Percentiles rank a stretch among this genome's conserved stretches.
phyloP scores from a whole-genome alignment of 768 basidiomycete species.

The Hysterangium stoloniferum region DNA sequence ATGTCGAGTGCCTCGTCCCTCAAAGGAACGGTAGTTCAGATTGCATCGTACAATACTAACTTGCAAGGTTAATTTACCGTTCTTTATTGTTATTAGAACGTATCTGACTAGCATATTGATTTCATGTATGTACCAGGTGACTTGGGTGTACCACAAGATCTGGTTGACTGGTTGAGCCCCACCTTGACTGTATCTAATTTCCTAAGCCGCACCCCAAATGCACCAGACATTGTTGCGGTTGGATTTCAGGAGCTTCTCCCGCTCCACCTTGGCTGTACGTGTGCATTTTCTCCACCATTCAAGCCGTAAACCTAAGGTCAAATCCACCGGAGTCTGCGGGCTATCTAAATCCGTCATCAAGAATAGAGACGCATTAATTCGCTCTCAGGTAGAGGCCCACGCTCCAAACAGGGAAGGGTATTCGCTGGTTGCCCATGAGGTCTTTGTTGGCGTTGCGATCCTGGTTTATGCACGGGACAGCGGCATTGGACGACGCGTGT shows the following conservation, averaged over 20 bases:
- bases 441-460: conserved; percentile 82
- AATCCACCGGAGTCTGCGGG: conserved; percentile 55
- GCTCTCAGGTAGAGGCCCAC: conserved; percentile 63
- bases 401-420: conserved; percentile 69
- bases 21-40: conserved; percentile 48
- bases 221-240: conserved; percentile 84
- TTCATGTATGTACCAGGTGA: conserved; percentile 2
- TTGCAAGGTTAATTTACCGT: conserved; percentile 46
- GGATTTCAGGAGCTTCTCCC: conserved; percentile 93
- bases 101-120: neutral
- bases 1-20: neutral
- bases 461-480: conserved; percentile 81
- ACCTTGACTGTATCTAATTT: conserved; percentile 70
- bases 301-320: conserved; percentile 10
- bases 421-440: conserved; percentile 67
- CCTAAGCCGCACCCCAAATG: conserved; percentile 46
- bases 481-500: conserved; percentile 47
- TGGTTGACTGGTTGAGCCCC: conserved; percentile 88
- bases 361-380: conserved; percentile 62
- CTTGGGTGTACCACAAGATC: conserved; percentile 66
- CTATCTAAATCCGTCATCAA: conserved; percentile 63
- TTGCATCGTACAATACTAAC: conserved; percentile 89
- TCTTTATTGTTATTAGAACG: neutral
- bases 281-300: conserved; percentile 28
- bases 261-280: conserved; percentile 76